phyloP scores from a whole-genome alignment of 257 asterid genomes.

The Solanum etuberosum region DNA sequence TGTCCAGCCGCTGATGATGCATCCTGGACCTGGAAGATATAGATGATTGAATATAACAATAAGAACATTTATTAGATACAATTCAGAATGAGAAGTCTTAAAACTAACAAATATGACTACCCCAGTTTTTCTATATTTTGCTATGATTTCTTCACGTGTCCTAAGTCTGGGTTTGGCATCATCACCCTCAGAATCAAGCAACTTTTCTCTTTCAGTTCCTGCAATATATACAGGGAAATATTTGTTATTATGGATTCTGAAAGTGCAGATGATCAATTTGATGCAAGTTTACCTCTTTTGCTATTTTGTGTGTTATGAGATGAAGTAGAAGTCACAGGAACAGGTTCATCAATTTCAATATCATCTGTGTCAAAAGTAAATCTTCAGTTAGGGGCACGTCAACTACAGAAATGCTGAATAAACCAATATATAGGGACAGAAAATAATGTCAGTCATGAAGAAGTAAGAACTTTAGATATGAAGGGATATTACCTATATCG shows the following conservation, averaged over 20 bases:
- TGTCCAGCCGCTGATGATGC: conserved; percentile 78
- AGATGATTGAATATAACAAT: conserved; percentile 2
- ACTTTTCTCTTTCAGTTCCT: conserved; percentile 52
- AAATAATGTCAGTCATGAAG: neutral
- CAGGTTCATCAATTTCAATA: conserved; percentile 74
- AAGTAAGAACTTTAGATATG: neutral
- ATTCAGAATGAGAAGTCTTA: neutral
- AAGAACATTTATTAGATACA: neutral
- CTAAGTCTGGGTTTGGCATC: conserved; percentile 55
- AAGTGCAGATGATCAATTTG: neutral
- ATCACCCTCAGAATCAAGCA: conserved; percentile 31
- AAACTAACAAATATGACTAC: conserved; percentile 24
- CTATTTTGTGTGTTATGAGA: conserved; percentile 27
- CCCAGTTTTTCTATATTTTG: conserved; percentile 71
- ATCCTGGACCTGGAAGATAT: conserved; percentile 67
- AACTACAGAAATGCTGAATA: neutral
- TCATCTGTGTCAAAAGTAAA: conserved; percentile 38
- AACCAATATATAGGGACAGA: neutral
- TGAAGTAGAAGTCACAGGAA: conserved; percentile 33
- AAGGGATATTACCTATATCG: conserved; percentile 43
- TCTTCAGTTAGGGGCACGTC: conserved; percentile 6
- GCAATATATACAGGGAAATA: conserved; percentile 9
- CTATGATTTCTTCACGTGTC: conserved; percentile 76
- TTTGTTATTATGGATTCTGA: neutral
- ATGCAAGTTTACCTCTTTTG: conserved; percentile 27